These are phyloP conservation scores for Leptomonas pyrrhocoris DNA, from an alignment of 208 protist species.

Conservation along the genomic window DNA sequence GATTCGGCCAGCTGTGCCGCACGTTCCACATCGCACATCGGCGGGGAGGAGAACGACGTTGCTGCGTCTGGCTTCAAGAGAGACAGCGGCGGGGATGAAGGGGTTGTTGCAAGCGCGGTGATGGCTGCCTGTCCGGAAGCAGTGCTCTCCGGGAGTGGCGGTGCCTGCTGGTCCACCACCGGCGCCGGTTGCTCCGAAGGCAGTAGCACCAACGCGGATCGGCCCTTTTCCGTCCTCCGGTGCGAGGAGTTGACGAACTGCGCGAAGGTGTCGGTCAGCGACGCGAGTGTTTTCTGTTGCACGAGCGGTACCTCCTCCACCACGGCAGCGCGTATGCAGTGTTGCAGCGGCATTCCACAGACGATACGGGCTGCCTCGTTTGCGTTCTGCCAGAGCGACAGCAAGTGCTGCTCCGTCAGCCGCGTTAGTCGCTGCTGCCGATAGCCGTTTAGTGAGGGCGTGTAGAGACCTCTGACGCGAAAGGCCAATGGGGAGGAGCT, in stretches of 20 bases:
- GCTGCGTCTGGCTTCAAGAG: background rate
- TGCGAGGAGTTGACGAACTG: background rate
- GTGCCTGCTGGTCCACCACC: too few relatives aligned
- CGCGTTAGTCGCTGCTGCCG: constrained; percentile 32
- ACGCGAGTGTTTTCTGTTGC: background rate
- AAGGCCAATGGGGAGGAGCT: background rate
- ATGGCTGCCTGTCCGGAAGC: constrained; percentile 1
- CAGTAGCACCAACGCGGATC: background rate
- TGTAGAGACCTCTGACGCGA: constrained; percentile 30
- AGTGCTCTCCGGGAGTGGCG: background rate
- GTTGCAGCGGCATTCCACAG: constrained; percentile 10
- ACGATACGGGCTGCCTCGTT: constrained; percentile 15
- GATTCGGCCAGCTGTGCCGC: background rate
- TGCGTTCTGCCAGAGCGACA: constrained; percentile 24
- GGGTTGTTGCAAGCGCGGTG: background rate
- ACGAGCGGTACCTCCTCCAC: constrained; percentile 11
- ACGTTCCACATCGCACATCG: too few relatives aligned
- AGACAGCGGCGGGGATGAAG: background rate
- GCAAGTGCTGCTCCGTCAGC: constrained; percentile 33
- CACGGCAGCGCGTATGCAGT: constrained; percentile 6
- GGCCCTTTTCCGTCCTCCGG: background rate
- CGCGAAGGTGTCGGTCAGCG: background rate
- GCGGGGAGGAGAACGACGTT: too few relatives aligned
- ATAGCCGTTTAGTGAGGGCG: constrained; percentile 26
- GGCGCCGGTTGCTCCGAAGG: background rate